Conservation (phyloP, 1,284 basidiomycete species). For the Pisolithus thermaeus region DNA sequence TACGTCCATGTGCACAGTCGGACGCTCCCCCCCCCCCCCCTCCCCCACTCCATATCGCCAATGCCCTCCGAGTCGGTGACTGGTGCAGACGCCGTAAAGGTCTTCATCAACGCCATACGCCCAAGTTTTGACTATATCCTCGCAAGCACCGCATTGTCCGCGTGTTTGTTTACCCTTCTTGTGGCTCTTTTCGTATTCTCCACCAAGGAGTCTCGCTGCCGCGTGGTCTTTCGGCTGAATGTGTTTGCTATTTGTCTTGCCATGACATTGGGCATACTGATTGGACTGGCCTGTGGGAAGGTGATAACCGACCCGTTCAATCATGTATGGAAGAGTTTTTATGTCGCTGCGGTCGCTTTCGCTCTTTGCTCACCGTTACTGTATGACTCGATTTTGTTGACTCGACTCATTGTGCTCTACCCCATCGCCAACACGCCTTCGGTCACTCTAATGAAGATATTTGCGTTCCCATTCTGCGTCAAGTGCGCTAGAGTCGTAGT, state of each 20-base stretch:
- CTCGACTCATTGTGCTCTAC: constrained; percentile 2
- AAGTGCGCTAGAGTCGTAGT: background rate
- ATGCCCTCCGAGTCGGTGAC: background rate
- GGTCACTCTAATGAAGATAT: background rate
- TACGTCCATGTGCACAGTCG: too few species aligned
- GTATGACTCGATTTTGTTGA: constrained; percentile 3
- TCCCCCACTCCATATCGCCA: too few species aligned
- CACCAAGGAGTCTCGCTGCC: background rate
- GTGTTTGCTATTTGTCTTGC: background rate
- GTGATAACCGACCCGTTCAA: constrained; percentile 1
- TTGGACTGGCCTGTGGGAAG: background rate
- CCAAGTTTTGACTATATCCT: constrained; percentile 1
- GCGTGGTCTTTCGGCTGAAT: constrained; percentile 1
- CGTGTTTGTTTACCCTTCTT: background rate
- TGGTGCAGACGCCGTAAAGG: background rate
- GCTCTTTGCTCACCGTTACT: background rate
- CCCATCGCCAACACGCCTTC: background rate
- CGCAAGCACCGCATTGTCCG: background rate
- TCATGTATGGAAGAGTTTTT: background rate
- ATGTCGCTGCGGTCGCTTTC: background rate
- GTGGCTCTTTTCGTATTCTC: constrained; percentile 4
- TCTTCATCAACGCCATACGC: background rate
- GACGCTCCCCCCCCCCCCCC: background rate
- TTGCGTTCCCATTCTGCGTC: constrained; percentile 1
- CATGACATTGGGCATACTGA: background rate